Percentiles rank a stretch among this genome's conserved stretches.
These are phyloP conservation scores for Zizania palustris DNA, from an alignment of 202 grass and related monocot species.

Conservation along the genomic window DNA sequence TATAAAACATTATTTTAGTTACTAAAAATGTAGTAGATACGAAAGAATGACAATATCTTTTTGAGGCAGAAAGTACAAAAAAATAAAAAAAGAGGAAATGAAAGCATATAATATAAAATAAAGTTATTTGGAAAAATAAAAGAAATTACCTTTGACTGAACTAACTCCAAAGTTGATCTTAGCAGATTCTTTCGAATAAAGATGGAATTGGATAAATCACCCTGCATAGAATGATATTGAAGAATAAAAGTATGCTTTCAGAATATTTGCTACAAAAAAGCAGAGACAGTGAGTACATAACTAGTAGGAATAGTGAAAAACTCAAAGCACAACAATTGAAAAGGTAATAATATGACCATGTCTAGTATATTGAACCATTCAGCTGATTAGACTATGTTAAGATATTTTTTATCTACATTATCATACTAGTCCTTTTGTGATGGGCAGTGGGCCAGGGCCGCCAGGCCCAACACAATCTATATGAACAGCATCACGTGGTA, in stretches of 20 bases:
- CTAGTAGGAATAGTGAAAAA: background rate
- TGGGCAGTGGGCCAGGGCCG: no score
- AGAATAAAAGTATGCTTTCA: slow-evolving; percentile 30
- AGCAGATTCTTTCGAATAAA: slow-evolving; percentile 80
- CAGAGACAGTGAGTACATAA: slow-evolving; percentile 12
- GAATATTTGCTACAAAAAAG: slow-evolving; percentile 30
- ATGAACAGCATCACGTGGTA: no score
- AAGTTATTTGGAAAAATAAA: slow-evolving; percentile 8
- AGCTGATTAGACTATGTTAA: slow-evolving; percentile 3
- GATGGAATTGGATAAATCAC: slow-evolving; percentile 67
- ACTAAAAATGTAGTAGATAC: slow-evolving; percentile 3
- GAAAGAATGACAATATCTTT: slow-evolving; percentile 16
- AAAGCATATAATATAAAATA: slow-evolving; percentile 5
- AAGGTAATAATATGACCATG: slow-evolving; percentile 8
- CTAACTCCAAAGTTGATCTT: slow-evolving; percentile 68
- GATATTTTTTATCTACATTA: slow-evolving; percentile 6
- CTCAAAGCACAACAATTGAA: background rate
- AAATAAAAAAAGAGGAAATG: slow-evolving; percentile 30
- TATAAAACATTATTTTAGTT: background rate
- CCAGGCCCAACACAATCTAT: no score
- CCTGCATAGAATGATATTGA: slow-evolving; percentile 53
- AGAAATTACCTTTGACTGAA: slow-evolving; percentile 68
- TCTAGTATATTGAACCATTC: background rate
- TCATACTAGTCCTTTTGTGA: background rate
- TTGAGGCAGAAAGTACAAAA: slow-evolving; percentile 1